Conservation (phyloP, 1,139 yeast genomes). For the Magnusiomyces paraingens region DNA sequence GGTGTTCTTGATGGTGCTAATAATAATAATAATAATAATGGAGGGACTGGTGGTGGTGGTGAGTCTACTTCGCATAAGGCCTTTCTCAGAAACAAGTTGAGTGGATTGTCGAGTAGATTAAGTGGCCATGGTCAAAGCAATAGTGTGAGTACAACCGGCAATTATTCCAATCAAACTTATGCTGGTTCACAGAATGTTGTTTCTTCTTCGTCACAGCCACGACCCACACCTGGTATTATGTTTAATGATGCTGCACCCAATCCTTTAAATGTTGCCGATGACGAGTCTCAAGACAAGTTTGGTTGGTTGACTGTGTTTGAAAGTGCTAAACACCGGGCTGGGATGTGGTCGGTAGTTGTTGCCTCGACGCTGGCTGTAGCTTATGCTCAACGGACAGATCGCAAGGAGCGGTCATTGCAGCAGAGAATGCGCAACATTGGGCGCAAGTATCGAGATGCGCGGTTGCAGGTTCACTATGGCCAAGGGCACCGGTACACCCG, state of each 20-base stretch:
- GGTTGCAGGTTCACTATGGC: slow-evolving; percentile 8
- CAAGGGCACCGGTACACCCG: slow-evolving; percentile 7
- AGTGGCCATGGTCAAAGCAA: no score
- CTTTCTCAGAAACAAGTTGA: no score
- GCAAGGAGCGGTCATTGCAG: slow-evolving; percentile 10
- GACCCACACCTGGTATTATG: no score
- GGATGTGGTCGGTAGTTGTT: slow-evolving; percentile 13
- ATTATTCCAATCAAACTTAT: no score
- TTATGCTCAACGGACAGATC: slow-evolving; percentile 13
- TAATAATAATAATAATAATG: background rate
- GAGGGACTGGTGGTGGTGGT: no score
- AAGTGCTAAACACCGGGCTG: slow-evolving; percentile 5
- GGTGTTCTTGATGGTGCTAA: background rate
- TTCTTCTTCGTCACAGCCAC: no score
- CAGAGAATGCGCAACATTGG: slow-evolving; percentile 12
- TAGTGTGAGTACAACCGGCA: no score
- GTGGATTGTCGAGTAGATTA: no score
- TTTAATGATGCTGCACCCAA: background rate
- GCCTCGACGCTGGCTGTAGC: slow-evolving; percentile 14
- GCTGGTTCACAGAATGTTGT: no score
- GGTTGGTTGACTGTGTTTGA: slow-evolving; percentile 17
- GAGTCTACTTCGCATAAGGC: no score
- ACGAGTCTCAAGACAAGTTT: slow-evolving; percentile 10
- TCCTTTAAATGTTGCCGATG: background rate
- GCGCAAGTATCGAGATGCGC: slow-evolving; percentile 12